phyloP scores from a whole-genome alignment of 192 early-diverging fungal species.

The Podochytrium sp. region DNA sequence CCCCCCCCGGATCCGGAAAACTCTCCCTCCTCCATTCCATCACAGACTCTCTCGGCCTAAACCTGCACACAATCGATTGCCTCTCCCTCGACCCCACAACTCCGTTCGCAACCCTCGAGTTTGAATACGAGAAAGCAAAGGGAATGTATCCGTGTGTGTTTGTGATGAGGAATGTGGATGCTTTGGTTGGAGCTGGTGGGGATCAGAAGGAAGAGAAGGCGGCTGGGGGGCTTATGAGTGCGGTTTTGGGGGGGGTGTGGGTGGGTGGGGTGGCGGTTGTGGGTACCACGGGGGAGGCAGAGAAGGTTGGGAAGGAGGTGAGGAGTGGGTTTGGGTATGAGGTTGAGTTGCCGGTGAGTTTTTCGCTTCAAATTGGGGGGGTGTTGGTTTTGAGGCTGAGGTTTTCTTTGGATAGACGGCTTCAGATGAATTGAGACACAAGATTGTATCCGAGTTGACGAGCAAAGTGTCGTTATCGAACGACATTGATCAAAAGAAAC shows the following conservation, averaged over 20 bases:
- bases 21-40: constrained; percentile 67
- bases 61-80: constrained; percentile 74
- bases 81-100: constrained; percentile 79
- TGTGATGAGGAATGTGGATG: constrained; percentile 79
- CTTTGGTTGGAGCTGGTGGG: constrained; percentile 64
- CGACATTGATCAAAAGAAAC: constrained; percentile 72
- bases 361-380: constrained; percentile 10
- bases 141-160: constrained; percentile 83
- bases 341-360: constrained; percentile 64
- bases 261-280: constrained; percentile 73
- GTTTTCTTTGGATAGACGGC: constrained; percentile 42
- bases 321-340: constrained; percentile 81
- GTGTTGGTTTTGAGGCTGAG: background rate
- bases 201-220: constrained; percentile 39
- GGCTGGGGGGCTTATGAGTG: too few relatives aligned
- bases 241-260: too few relatives aligned
- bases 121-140: constrained; percentile 77
- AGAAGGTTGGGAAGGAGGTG: constrained; percentile 78
- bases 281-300: constrained; percentile 79
- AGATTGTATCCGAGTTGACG: constrained; percentile 62
- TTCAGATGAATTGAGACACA: constrained; percentile 38
- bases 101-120: constrained; percentile 66
- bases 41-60: constrained; percentile 74
- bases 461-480: constrained; percentile 61
- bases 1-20: constrained; percentile 86